A percentile compares a stretch with the other conserved stretches of the same genome.
phyloP scores from a whole-genome alignment of 139 green algal species.

The Chlorella sp. region DNA sequence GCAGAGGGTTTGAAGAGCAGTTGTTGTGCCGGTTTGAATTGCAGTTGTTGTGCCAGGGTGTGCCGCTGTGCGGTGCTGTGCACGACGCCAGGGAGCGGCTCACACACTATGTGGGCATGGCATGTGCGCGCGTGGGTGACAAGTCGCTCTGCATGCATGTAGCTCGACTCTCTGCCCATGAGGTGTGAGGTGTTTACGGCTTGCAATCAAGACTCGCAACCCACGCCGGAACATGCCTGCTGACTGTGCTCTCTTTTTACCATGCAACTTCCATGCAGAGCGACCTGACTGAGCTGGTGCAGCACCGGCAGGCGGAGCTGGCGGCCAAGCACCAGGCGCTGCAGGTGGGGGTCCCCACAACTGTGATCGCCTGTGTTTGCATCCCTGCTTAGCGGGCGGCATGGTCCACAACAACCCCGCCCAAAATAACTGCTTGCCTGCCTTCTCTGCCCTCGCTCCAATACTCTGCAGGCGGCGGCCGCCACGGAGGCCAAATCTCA shows the following conservation, averaged over 20 bases:
- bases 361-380: no score
- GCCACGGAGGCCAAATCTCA: slow-evolving; percentile 89
- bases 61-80: neutral
- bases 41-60: neutral
- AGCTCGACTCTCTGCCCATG: no score
- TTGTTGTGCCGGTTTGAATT: no score
- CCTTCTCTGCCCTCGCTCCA: neutral
- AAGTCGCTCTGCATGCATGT: no score
- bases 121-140: neutral
- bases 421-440: no score
- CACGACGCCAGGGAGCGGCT: no score
- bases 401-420: no score
- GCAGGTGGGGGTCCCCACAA: slow-evolving; percentile 48
- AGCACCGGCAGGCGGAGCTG: slow-evolving; percentile 64
- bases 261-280: slow-evolving; percentile 37
- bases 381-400: no score
- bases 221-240: no score
- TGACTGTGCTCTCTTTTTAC: neutral
- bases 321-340: slow-evolving; percentile 59
- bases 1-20: no score
- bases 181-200: no score
- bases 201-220: no score
- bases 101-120: neutral
- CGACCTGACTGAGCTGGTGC: slow-evolving; percentile 85
- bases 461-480: slow-evolving; percentile 57